Conservation (phyloP, 371 early-diverging fungal genomes). For the Mortierella polycephala region DNA sequence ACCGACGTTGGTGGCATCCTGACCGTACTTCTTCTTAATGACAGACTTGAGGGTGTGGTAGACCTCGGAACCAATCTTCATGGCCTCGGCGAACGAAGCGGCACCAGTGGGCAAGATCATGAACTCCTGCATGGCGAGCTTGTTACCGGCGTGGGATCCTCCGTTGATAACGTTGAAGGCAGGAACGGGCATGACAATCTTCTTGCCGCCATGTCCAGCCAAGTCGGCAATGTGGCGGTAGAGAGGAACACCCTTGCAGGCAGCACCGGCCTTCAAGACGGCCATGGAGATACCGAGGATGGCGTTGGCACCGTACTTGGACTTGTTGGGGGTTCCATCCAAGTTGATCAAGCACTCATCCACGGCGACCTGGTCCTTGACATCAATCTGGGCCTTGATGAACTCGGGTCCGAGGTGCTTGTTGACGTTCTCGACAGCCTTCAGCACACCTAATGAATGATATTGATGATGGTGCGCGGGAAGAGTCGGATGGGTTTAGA, state of each 20-base stretch:
- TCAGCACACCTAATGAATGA: constrained; percentile 78
- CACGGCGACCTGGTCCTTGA: constrained; percentile 88
- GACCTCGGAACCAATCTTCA: constrained; percentile 97
- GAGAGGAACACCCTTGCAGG: constrained; percentile 89
- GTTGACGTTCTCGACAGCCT: constrained; percentile 96
- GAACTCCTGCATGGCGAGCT: constrained; percentile 99
- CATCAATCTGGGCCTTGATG: constrained; percentile 77
- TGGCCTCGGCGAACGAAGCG: constrained; percentile 91
- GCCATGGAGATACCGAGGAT: constrained; percentile 98
- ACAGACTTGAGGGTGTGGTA: constrained; percentile 95
- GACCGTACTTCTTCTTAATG: constrained; percentile 98
- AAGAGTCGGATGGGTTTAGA: neutral
- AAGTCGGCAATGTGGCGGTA: constrained; percentile 93
- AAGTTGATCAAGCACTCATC: constrained; percentile 92
- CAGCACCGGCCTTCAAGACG: constrained; percentile 96
- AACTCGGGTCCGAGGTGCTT: constrained; percentile 86
- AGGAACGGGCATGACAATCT: constrained; percentile 95
- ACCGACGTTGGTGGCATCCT: constrained; percentile 98
- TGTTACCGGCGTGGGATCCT: constrained; percentile 99
- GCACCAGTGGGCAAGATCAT: constrained; percentile 99
- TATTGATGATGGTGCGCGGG: neutral
- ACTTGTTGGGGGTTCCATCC: constrained; percentile 97
- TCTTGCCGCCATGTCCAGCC: constrained; percentile 77
- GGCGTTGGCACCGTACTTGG: constrained; percentile 98
- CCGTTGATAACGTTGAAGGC: constrained; percentile 99